phyloP scores from a whole-genome alignment of 2,329 filamentous ascomycete genomes.

The Claviceps arundinis region DNA sequence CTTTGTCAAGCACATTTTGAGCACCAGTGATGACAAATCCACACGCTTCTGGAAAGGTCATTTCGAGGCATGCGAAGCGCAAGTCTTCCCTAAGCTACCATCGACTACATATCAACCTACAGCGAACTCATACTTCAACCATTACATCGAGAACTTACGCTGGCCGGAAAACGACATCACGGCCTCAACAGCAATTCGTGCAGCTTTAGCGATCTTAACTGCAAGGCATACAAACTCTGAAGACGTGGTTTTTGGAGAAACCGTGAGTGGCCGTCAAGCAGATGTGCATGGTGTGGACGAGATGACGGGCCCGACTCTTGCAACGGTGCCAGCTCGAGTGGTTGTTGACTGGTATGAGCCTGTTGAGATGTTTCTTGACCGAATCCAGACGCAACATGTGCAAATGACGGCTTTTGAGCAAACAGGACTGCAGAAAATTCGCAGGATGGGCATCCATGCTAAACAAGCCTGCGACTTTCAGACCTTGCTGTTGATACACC shows the following conservation, averaged over 20 bases:
- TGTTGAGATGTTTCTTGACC: slow-evolving; percentile 4
- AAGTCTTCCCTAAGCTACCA: slow-evolving; percentile 1
- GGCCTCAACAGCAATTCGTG: slow-evolving; percentile 12
- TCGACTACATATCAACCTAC: neutral
- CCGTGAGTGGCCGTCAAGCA: slow-evolving; percentile 15
- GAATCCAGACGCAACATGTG: slow-evolving; percentile 12
- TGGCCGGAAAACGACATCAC: slow-evolving; percentile 9
- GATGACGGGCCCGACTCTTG: slow-evolving; percentile 16
- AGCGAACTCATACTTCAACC: slow-evolving; percentile 2
- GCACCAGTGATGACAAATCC: slow-evolving; percentile 20
- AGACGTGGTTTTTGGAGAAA: slow-evolving; percentile 19
- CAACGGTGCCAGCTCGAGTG: slow-evolving; percentile 13
- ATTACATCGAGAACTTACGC: neutral
- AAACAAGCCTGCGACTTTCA: slow-evolving; percentile 9
- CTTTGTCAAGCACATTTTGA: slow-evolving; percentile 27
- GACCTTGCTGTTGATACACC: slow-evolving; percentile 6
- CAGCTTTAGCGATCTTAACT: slow-evolving; percentile 20
- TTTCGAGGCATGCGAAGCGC: neutral
- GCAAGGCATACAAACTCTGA: slow-evolving; percentile 20
- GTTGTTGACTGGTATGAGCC: slow-evolving; percentile 5
- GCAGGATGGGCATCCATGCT: slow-evolving; percentile 5
- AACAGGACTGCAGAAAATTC: slow-evolving; percentile 17
- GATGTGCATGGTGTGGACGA: slow-evolving; percentile 13
- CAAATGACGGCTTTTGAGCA: slow-evolving; percentile 15
- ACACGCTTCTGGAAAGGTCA: slow-evolving; percentile 25